Conservation (phyloP, 106 monocot species). For the Allium sativum region DNA sequence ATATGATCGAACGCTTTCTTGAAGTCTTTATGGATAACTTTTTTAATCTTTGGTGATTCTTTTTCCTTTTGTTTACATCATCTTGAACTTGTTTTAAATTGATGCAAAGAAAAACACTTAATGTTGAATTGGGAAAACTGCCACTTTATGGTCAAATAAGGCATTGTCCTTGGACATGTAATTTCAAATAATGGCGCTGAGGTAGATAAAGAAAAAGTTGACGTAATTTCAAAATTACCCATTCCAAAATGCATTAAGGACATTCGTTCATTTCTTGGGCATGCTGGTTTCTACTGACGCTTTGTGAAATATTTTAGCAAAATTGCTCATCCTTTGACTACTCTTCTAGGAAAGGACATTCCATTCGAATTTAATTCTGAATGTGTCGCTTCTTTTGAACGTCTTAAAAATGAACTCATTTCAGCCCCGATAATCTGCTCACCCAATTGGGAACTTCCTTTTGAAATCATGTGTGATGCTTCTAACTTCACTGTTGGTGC, state of each 20-base stretch:
- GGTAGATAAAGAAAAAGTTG: neutral
- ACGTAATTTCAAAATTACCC: neutral
- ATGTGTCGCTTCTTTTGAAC: no score
- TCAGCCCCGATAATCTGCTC: neutral
- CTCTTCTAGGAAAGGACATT: neutral
- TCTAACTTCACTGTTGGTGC: neutral
- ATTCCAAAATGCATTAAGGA: neutral
- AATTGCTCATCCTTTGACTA: neutral
- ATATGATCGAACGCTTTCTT: neutral
- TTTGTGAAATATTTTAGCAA: neutral
- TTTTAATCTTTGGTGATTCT: no score
- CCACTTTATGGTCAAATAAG: neutral
- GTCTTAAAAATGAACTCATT: no score
- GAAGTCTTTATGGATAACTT: neutral
- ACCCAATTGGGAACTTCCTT: neutral
- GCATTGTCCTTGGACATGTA: neutral
- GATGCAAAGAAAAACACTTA: no score
- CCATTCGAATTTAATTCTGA: neutral
- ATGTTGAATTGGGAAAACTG: no score
- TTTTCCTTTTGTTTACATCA: no score
- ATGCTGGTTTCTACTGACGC: neutral
- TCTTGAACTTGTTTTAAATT: no score
- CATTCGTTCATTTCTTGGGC: neutral
- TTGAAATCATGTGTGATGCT: slow-evolving; percentile 2
- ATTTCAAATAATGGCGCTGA: neutral